A percentile compares a stretch with the other conserved stretches of the same genome.
Evolutionary conservation across 345 rosid genomes (phyloP).

Genomic region (Laguncularia racemosa): DNA sequence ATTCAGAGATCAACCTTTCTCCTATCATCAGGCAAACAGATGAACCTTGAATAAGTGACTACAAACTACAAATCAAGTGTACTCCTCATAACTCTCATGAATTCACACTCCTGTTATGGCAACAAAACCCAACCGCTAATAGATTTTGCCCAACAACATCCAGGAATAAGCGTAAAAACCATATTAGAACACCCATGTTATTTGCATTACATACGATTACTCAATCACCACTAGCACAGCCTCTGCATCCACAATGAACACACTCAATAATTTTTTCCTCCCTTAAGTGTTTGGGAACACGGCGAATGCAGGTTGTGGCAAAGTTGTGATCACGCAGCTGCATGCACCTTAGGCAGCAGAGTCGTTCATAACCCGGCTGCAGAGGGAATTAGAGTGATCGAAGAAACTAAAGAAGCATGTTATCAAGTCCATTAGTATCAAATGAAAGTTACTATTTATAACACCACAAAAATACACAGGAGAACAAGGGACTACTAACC

Average conservation of each 20-base stretch:
- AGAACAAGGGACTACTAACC: conserved; percentile 13
- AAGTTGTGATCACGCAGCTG: conserved; percentile 90
- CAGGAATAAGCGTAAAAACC: conserved; percentile 2
- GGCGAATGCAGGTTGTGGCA: conserved; percentile 70
- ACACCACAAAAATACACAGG: no score
- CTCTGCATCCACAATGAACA: conserved; percentile 78
- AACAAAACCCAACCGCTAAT: no score
- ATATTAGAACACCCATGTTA: not conserved
- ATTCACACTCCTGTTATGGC: no score
- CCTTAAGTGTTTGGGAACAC: conserved; percentile 70
- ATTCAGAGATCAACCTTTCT: no score
- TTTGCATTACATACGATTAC: not conserved
- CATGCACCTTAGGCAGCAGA: conserved; percentile 79
- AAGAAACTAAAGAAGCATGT: not conserved
- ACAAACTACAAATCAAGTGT: no score
- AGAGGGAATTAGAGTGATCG: conserved; percentile 9
- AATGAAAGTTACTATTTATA: no score
- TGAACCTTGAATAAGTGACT: no score
- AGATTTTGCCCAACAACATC: not conserved
- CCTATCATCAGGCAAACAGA: no score
- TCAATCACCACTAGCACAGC: conserved; percentile 81
- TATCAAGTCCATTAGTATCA: no score
- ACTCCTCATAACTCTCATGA: no score
- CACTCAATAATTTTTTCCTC: conserved; percentile 85
- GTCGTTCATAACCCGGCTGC: conserved; percentile 78